phyloP scores from a whole-genome alignment of 352 stramenopile genomes.

The Pythium scleroteichum region DNA sequence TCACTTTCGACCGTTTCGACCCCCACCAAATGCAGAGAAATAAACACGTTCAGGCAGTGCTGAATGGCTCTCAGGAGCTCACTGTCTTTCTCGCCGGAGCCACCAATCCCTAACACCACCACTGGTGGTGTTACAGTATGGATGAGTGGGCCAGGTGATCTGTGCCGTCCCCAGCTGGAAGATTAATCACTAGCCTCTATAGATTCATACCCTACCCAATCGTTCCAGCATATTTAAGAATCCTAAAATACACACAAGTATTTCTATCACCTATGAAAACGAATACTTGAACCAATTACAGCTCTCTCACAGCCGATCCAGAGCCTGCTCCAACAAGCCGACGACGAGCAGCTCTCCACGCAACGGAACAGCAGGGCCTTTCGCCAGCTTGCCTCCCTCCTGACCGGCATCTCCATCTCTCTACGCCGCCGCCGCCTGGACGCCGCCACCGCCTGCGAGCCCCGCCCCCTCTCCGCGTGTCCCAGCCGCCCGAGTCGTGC shows the following conservation, averaged over 20 bases:
- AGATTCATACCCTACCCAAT: slow-evolving; percentile 1
- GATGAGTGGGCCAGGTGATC: neutral
- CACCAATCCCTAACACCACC: too few species aligned
- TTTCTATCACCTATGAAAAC: slow-evolving; percentile 1
- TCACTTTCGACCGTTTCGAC: too few species aligned
- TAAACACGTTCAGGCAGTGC: too few species aligned
- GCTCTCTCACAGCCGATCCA: neutral
- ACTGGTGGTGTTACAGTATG: neutral
- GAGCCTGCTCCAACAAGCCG: neutral
- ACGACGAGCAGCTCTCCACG: neutral
- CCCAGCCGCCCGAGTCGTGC: too few species aligned
- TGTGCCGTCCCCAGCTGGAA: slow-evolving; percentile 2
- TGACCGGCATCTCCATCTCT: too few species aligned
- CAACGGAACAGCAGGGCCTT: slow-evolving; percentile 2
- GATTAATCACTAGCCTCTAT: slow-evolving; percentile 6
- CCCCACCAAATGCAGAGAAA: too few species aligned
- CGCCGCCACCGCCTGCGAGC: too few species aligned
- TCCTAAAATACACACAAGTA: neutral
- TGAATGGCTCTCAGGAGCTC: too few species aligned
- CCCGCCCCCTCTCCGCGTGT: too few species aligned
- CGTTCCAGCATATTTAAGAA: neutral
- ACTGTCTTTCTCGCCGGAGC: too few species aligned
- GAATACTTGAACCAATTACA: neutral
- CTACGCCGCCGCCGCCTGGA: too few species aligned
- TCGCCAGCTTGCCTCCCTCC: too few species aligned